A percentile compares a stretch with the other conserved stretches of the same genome.
These are phyloP conservation scores for Tephrocybe sp. DNA, from an alignment of 768 basidiomycete species.

Conservation along the genomic window DNA sequence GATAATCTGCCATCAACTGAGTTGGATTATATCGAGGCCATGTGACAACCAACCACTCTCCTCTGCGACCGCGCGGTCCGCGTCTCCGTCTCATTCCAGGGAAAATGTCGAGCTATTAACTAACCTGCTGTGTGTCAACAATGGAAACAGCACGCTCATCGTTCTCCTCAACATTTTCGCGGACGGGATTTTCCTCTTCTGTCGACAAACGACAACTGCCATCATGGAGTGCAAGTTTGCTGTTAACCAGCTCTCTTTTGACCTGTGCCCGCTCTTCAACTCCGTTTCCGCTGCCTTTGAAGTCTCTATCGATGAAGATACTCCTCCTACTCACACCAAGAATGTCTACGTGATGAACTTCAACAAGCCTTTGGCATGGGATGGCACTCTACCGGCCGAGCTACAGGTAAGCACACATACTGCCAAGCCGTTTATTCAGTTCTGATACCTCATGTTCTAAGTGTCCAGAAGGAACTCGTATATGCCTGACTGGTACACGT, in stretches of 20 bases:
- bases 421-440: neutral
- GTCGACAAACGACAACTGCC: no score
- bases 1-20: neutral
- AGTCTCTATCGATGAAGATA: conserved; percentile 22
- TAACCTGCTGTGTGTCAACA: neutral
- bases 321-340: conserved; percentile 30
- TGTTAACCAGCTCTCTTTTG: conserved; percentile 18
- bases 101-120: neutral
- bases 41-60: neutral
- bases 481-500: conserved; percentile 28
- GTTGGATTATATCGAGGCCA: neutral
- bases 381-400: conserved; percentile 28
- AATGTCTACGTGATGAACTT: conserved; percentile 28
- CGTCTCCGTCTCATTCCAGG: neutral
- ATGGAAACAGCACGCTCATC: neutral
- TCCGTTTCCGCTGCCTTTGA: conserved; percentile 6
- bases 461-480: conserved; percentile 32
- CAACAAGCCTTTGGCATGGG: conserved; percentile 18
- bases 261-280: conserved; percentile 28
- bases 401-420: conserved; percentile 25
- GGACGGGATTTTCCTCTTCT: neutral
- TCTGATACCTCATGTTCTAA: neutral
- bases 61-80: conserved; percentile 9
- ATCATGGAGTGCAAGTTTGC: conserved; percentile 19
- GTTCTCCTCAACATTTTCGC: neutral